A percentile compares a stretch with the other conserved stretches of the same genome.
Evolutionary conservation across 345 rosid species (phyloP).

Genomic region (Acer campestre): DNA sequence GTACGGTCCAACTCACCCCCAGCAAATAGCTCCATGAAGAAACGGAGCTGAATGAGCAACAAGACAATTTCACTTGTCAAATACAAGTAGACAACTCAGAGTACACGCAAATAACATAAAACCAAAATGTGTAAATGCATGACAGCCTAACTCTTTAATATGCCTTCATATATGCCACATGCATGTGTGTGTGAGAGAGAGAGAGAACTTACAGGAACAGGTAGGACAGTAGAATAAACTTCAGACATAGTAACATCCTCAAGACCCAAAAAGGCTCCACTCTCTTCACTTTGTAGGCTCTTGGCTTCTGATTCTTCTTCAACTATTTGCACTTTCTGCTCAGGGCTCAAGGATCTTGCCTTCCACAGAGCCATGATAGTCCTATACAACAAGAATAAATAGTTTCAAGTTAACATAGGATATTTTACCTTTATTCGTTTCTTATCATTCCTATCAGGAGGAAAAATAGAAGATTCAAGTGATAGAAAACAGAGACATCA

Average conservation of each 20-base stretch:
- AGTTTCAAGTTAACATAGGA: background rate
- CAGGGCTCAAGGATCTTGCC: constrained; percentile 87
- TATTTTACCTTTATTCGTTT: constrained; percentile 5
- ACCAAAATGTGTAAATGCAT: background rate
- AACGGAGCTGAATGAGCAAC: constrained; percentile 50
- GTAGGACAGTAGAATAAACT: constrained; percentile 56
- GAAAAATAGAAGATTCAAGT: background rate
- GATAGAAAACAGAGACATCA: background rate
- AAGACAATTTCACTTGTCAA: constrained; percentile 20
- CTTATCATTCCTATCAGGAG: background rate
- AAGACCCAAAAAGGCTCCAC: constrained; percentile 75
- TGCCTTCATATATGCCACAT: background rate
- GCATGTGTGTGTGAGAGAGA: background rate
- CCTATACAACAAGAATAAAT: constrained; percentile 40
- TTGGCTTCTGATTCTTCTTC: constrained; percentile 90
- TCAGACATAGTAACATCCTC: constrained; percentile 88
- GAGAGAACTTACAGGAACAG: constrained; percentile 68
- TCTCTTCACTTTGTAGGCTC: constrained; percentile 71
- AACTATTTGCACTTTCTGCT: constrained; percentile 86
- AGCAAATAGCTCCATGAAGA: constrained; percentile 71
- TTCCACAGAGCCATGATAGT: constrained; percentile 98
- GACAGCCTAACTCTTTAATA: background rate
- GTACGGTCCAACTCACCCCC: constrained; percentile 84
- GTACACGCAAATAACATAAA: background rate
- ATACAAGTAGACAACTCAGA: background rate